Percentiles rank a stretch among this genome's conserved stretches.
Evolutionary conservation across 106 monocot species (phyloP).

Genomic region (Allium sativum): DNA sequence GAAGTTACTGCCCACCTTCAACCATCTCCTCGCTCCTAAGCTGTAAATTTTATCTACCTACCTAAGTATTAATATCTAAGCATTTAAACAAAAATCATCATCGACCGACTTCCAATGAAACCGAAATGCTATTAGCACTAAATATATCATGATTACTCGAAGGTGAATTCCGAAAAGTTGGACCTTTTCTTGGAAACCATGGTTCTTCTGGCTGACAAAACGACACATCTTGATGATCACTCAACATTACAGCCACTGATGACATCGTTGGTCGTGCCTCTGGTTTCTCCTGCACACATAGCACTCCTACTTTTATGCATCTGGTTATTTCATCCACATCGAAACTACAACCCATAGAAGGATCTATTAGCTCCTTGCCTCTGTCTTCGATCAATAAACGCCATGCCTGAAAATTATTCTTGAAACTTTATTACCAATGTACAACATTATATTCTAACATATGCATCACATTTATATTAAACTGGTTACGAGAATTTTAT

Average conservation of each 20-base stretch:
- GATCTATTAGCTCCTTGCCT: constrained; percentile 1
- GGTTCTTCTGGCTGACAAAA: constrained; percentile 19
- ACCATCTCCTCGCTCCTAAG: too few species aligned
- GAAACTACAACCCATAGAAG: neutral
- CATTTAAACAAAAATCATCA: too few species aligned
- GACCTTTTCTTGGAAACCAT: constrained; percentile 9
- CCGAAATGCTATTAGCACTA: too few species aligned
- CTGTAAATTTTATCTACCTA: too few species aligned
- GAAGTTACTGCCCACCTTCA: too few species aligned
- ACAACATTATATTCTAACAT: neutral
- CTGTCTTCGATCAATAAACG: neutral
- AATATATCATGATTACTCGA: too few species aligned
- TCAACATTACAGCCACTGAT: constrained; percentile 17
- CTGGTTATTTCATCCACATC: neutral
- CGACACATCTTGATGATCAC: constrained; percentile 4
- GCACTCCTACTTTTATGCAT: constrained; percentile 9
- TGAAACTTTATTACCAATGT: neutral
- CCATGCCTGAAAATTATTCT: constrained; percentile 5
- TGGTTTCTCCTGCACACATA: constrained; percentile 27
- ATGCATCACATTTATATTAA: neutral
- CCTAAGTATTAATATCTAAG: too few species aligned
- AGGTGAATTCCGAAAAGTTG: too few species aligned
- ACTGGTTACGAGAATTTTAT: neutral
- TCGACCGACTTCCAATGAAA: too few species aligned
- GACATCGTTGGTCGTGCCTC: constrained; percentile 32